A percentile compares a stretch with the other conserved stretches of the same genome.
These are phyloP conservation scores for Annulohypoxylon bovei DNA, from an alignment of 495 filamentous ascomycete genomes.

Conservation along the genomic window DNA sequence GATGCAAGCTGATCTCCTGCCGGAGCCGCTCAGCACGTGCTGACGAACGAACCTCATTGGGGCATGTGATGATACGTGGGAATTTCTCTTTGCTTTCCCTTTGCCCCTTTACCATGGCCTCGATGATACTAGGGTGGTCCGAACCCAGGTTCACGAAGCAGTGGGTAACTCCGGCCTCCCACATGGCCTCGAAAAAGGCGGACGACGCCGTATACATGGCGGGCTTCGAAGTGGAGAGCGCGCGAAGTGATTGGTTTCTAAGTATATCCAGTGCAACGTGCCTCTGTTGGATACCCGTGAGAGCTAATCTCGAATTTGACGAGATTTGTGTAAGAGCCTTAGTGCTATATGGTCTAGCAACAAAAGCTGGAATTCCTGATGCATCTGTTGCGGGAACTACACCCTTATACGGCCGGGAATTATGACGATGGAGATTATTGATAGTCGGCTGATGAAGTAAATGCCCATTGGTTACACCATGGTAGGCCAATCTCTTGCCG, in stretches of 20 bases:
- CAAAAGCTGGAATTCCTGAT: not conserved
- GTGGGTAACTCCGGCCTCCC: slow-evolving; percentile 89
- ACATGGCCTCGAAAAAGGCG: slow-evolving; percentile 95
- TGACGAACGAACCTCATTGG: slow-evolving; percentile 73
- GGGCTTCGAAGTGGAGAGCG: slow-evolving; percentile 25
- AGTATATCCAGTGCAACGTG: slow-evolving; percentile 5
- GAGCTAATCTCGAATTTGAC: slow-evolving; percentile 2
- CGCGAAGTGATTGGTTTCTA: slow-evolving; percentile 1
- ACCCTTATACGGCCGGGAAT: slow-evolving; percentile 15
- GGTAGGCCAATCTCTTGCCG: slow-evolving; percentile 25
- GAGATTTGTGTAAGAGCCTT: not conserved
- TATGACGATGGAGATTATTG: slow-evolving; percentile 2
- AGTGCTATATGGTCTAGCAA: slow-evolving; percentile 21
- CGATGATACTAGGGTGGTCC: slow-evolving; percentile 92
- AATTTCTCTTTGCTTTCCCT: slow-evolving; percentile 71
- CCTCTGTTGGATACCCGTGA: slow-evolving; percentile 4
- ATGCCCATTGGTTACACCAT: slow-evolving; percentile 18
- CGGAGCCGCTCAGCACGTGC: not conserved
- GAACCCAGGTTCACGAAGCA: slow-evolving; percentile 95
- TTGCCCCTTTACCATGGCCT: slow-evolving; percentile 94
- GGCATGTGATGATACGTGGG: slow-evolving; percentile 90
- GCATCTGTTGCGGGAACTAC: not conserved
- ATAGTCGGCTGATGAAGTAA: slow-evolving; percentile 1
- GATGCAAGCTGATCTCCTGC: not conserved
- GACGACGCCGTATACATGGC: slow-evolving; percentile 63